Conservation (phyloP, 495 filamentous ascomycete species). For the Xylaria curta region DNA sequence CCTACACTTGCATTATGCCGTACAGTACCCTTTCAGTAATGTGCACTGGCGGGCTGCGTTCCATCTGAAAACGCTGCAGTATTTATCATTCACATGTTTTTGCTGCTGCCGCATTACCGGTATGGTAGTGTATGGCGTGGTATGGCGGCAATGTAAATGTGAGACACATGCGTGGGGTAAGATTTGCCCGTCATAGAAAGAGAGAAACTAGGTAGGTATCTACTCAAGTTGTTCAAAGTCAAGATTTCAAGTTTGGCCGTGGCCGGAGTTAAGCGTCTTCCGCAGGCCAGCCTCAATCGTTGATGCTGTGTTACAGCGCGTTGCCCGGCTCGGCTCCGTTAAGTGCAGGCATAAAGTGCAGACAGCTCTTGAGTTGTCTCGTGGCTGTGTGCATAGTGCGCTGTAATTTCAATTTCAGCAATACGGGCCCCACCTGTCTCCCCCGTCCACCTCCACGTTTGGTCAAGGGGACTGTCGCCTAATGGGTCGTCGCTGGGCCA, state of each 20-base stretch:
- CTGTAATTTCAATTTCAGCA: constrained; percentile 19
- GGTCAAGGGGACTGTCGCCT: neutral
- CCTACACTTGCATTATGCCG: neutral
- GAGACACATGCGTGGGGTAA: constrained; percentile 8
- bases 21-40: neutral
- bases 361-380: neutral
- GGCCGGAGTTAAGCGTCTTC: neutral
- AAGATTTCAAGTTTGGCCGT: neutral
- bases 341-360: neutral
- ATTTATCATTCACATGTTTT: neutral
- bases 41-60: neutral
- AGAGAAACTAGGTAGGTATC: neutral
- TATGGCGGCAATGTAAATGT: neutral
- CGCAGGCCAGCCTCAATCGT: neutral
- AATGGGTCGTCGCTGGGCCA: neutral
- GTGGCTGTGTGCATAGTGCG: constrained; percentile 15
- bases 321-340: neutral
- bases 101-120: neutral
- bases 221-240: neutral
- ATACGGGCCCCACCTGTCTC: neutral
- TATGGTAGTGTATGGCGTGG: neutral
- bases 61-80: neutral
- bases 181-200: neutral
- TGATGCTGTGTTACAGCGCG: neutral
- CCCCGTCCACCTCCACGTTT: neutral